A percentile compares a stretch with the other conserved stretches of the same genome.
Evolutionary conservation across 352 stramenopile genomes (phyloP).

Genomic region (Paralagenidium karlingii): DNA sequence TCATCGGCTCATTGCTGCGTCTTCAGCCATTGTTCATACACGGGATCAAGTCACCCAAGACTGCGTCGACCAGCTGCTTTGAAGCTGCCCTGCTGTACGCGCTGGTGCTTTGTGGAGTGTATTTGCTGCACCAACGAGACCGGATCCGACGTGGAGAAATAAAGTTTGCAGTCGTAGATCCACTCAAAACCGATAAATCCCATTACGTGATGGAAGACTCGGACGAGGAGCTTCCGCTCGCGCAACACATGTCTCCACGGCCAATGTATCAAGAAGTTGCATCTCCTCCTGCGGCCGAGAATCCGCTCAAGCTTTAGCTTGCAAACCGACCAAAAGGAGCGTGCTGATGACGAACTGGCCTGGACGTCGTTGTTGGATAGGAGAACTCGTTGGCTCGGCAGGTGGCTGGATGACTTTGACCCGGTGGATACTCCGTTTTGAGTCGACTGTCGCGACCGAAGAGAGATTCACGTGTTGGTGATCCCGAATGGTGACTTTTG

Average conservation of each 20-base stretch:
- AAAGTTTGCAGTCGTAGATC: conserved; percentile 23
- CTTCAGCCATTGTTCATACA: conserved; percentile 63
- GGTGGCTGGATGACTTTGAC: too few species aligned
- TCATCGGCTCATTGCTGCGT: conserved; percentile 57
- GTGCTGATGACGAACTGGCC: too few species aligned
- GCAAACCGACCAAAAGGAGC: too few species aligned
- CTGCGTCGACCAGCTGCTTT: conserved; percentile 60
- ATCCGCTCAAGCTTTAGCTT: too few species aligned
- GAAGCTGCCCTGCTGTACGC: conserved; percentile 17
- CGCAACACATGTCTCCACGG: conserved; percentile 61
- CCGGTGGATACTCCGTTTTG: too few species aligned
- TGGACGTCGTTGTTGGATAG: too few species aligned
- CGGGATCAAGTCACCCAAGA: conserved; percentile 55
- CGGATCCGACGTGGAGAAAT: conserved; percentile 26
- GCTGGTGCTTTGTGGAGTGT: conserved; percentile 17
- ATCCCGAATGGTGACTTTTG: too few species aligned
- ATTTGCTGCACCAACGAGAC: conserved; percentile 40
- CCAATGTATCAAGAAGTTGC: too few species aligned
- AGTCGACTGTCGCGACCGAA: too few species aligned
- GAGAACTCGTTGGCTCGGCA: too few species aligned
- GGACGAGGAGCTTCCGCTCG: conserved; percentile 52
- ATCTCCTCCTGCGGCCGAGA: too few species aligned
- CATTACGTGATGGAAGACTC: conserved; percentile 57
- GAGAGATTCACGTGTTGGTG: too few species aligned
- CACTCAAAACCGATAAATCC: conserved; percentile 27